Base-by-base conservation (phyloP, 768 basidiomycete species). In the Crucibulum laeve region DNA sequence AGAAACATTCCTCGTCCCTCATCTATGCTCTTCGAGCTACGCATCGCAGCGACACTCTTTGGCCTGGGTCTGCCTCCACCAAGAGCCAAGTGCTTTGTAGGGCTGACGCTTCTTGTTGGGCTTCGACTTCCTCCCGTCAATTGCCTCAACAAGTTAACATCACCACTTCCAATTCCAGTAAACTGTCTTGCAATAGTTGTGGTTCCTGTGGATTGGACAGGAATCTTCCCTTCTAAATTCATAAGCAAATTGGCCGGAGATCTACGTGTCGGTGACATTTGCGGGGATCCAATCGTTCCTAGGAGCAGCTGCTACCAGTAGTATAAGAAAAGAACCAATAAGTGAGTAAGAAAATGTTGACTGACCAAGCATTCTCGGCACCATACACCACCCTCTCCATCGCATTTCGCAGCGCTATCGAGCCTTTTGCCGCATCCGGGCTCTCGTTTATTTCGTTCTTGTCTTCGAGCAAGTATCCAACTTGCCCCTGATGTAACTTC, bases 361-460 rank as follows among this genome's bases (percentile, higher is more conserved):
- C 80, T 65, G 51, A 91, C 89, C 55, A 82, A 67, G 60, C 90
- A 92, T 62, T 90, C 88, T 53, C 87, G 74, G 61, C 90, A 92
- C 85, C 87, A 91, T 22, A 90, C 77, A 10, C 77, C 74, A 0
- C 84, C 84, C 26, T 82, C 77, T 7, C 61, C 66, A 54, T 84
- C 87, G 24, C 68, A 74, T 63, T 86, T 91, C 10, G 90, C 90
- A 19, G 82, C 87, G 51, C 87, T 88, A 56, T 92, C 90, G 11
- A 91, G 62, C 50, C 74, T 80, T 67, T 92, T 92, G 7, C 87
- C 84, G 52, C 90, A 92, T 6, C 89, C 89, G 6, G 87, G 81
- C 48, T 76, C 74, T 17, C 73, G 76, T 48, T 76, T 77, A 51
- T 67, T 61, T 60, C 71, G 64, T 52, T 75, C 62, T 65, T 70